These are phyloP conservation scores for Phytopythium cucurbitacearum DNA, from an alignment of 352 stramenopile species.

Conservation along the genomic window DNA sequence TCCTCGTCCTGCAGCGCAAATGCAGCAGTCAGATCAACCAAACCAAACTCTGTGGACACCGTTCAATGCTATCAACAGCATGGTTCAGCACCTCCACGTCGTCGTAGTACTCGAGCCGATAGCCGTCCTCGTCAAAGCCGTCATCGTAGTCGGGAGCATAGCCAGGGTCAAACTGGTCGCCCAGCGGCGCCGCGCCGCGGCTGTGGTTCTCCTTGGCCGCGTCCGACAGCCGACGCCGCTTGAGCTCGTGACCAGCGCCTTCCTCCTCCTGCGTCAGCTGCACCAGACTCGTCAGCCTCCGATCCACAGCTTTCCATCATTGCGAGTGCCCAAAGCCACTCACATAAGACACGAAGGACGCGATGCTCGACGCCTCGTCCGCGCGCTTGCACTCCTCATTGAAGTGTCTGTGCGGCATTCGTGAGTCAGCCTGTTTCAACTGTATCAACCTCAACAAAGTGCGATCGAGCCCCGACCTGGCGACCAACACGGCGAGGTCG, in stretches of 20 bases:
- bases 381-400: conserved; percentile 53
- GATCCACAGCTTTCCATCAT: background rate
- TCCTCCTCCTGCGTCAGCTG: conserved; percentile 23
- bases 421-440: background rate
- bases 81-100: background rate
- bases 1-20: background rate
- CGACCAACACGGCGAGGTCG: conserved; percentile 56
- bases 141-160: conserved; percentile 17
- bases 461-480: conserved; percentile 26
- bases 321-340: background rate
- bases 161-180: conserved; percentile 4
- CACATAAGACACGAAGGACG: conserved; percentile 58
- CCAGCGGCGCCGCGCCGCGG: conserved; percentile 6
- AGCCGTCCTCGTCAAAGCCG: conserved; percentile 10
- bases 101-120: conserved; percentile 2
- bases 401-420: conserved; percentile 41
- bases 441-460: background rate
- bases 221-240: conserved; percentile 5
- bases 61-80: too few relatives aligned
- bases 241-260: conserved; percentile 5
- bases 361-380: conserved; percentile 60
- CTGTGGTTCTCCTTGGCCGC: conserved; percentile 31
- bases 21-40: too few relatives aligned
- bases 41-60: too few relatives aligned
- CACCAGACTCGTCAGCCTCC: background rate